Evolutionary conservation across 768 basidiomycete genomes (phyloP), one percentile per base, ranked within the genome.

Genomic region (Tylopilus sp.): DNA sequence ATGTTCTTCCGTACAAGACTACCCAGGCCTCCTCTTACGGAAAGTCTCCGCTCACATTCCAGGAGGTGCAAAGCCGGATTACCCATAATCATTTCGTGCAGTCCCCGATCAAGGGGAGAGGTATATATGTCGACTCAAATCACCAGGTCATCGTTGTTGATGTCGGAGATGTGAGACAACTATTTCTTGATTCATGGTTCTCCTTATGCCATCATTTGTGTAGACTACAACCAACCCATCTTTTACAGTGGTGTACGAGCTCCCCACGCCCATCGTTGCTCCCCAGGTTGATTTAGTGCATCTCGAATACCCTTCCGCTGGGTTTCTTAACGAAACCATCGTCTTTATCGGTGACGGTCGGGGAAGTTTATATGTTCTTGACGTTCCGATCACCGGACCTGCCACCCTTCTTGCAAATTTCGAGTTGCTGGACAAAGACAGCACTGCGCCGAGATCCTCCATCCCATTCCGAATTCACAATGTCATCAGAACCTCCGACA

Each of bases 31-130:
- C 85, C 34, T 71, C 79, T 11, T 84, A 87, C 4, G 81, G 81
- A 9, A 78, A 74, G 52, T 72, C 79, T 1, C 82, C 83, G 9
- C 74, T 92, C 21, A 83, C 85, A 2, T 88, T 92, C 60, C 79
- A 89, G 53, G 92, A 93, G 60, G 86, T 92, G 50, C 86, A 89
- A 66, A 89, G 86, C 62, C 77, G 92, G 45, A 89, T 94, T 54
- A 80, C 85, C 16, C 88, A 93, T 68, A 92, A 94, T 60, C 92
- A 94, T 63, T 77, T 94, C 14, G 71, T 77, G 13, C 69, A 82
- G 4, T 78, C 79, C 19, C 64, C 66, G 16, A 65, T 76, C 31
- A 72, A 74, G 12, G 70, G 74, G 21, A 73, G 74, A 22, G 82
- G 82, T 3, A 70, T 84, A 25, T 94, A 92, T 60, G 71, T 93